Base-by-base conservation (phyloP, 2,329 filamentous ascomycete genomes). In the Cylindrodendrum hubeiense region DNA sequence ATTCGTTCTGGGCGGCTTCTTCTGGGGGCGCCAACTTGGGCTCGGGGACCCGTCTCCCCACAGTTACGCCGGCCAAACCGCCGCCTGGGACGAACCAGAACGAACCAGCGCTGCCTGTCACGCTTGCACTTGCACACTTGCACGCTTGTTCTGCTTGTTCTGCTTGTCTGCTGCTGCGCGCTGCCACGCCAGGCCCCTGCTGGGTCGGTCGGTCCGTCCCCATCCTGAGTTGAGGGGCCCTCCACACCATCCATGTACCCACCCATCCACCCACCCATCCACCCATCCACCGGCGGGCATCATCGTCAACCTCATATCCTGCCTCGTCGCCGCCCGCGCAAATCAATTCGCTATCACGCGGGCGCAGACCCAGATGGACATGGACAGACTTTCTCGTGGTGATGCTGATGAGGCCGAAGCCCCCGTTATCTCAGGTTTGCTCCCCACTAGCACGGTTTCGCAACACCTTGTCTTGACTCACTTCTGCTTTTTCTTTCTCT, bases 1-100 rank as follows among this genome's bases (percentile, higher is more conserved):
- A 39, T 58, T 49, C 17, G n/a, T 58, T 63, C 50, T 54, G 49
- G 53, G 34, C 24, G 54, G 46, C 49, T 51, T 60, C 46, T 60
- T 49, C 44, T 58, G 46, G 56, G 61, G 60, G 54, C 60, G 53
- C 60, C 53, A 49, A 37, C 47, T 46, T 63, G 53, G 54, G 46
- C 59, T 59, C 56, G 56, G 55, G 41, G 60, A 30, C 62, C 54
- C 46, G 61, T 54, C 65, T 67, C 83, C 82, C 85, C 85, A 87
- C 85, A 85, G 86, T 87, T 86, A 82, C 79, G 84, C 85, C 85
- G 85, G 84, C 80, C 78, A 87, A 84, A 85, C 77, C 83, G 85
- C 85, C 85, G 85, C 80, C 76, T 78, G 73, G 74, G 78, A 77
- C 78, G 77, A 79, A 79, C 78, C 79, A 79, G 74, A 26, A 65